These are phyloP conservation scores for Ceratocystis cacaofunesta DNA, from an alignment of 2,329 filamentous ascomycete genomes.

Conservation along the genomic window DNA sequence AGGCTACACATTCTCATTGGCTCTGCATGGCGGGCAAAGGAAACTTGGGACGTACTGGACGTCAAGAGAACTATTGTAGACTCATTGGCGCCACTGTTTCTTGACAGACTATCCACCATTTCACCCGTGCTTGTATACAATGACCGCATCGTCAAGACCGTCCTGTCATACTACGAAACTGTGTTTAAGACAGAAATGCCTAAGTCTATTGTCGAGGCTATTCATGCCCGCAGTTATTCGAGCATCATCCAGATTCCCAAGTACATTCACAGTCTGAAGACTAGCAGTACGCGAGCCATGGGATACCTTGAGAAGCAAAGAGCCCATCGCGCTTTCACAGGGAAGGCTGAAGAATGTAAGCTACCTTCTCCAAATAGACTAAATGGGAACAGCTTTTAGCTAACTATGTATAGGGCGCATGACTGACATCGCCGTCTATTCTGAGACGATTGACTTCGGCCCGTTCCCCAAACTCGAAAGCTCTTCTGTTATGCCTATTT, in stretches of 20 bases:
- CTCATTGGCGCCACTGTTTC: conserved; percentile 38
- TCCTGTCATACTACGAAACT: conserved; percentile 27
- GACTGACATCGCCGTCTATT: conserved; percentile 27
- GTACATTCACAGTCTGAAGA: conserved; percentile 31
- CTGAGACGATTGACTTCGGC: conserved; percentile 36
- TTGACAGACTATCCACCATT: conserved; percentile 39
- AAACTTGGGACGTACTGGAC: conserved; percentile 36
- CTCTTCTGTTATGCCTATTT: conserved; percentile 26
- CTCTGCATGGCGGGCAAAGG: conserved; percentile 31
- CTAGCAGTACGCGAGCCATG: conserved; percentile 39
- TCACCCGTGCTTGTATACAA: conserved; percentile 30
- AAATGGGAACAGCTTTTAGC: neutral
- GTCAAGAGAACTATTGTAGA: conserved; percentile 46
- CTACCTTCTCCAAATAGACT: neutral
- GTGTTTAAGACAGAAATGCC: conserved; percentile 35
- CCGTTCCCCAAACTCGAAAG: conserved; percentile 36
- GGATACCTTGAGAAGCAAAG: conserved; percentile 33
- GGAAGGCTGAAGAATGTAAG: conserved; percentile 11
- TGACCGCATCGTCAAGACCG: conserved; percentile 16
- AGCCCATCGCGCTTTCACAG: conserved; percentile 5
- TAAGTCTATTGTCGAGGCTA: conserved; percentile 34
- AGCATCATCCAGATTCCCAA: conserved; percentile 34
- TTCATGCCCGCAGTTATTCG: conserved; percentile 36
- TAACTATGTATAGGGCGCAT: conserved; percentile 27
- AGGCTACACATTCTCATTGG: conserved; percentile 38